Percentiles rank a stretch among this genome's conserved stretches.
Conservation (phyloP, 495 filamentous ascomycete species). For the Podospora pseudoanserina region DNA sequence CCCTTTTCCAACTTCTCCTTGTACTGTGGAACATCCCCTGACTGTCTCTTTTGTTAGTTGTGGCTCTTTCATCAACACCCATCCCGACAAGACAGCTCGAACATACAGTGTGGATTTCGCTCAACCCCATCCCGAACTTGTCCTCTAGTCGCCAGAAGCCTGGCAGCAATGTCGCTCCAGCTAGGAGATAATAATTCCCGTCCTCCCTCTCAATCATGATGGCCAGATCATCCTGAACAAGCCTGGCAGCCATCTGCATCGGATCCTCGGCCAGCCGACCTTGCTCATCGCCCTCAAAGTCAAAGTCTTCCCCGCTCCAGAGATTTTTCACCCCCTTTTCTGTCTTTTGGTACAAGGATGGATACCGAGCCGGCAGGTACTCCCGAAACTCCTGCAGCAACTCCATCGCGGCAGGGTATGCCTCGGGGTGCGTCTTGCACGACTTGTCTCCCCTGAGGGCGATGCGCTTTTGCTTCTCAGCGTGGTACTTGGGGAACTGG, state of each 20-base stretch:
- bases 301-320: slow-evolving; percentile 68
- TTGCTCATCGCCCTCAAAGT: slow-evolving; percentile 48
- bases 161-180: slow-evolving; percentile 73
- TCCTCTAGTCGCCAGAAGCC: slow-evolving; percentile 86
- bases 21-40: slow-evolving; percentile 75
- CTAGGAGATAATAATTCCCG: slow-evolving; percentile 80
- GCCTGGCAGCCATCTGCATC: slow-evolving; percentile 68
- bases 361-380: slow-evolving; percentile 81
- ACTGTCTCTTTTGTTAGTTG: slow-evolving; percentile 20
- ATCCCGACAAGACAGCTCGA: not conserved
- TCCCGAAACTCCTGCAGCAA: slow-evolving; percentile 69
- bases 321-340: slow-evolving; percentile 66
- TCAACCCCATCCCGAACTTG: slow-evolving; percentile 79
- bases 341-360: slow-evolving; percentile 65
- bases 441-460: slow-evolving; percentile 66
- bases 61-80: not conserved
- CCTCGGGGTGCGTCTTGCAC: slow-evolving; percentile 68
- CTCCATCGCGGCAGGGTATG: slow-evolving; percentile 73
- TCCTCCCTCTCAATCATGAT: slow-evolving; percentile 79
- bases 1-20: slow-evolving; percentile 74
- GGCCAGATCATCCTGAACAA: slow-evolving; percentile 82
- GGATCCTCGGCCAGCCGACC: slow-evolving; percentile 75
- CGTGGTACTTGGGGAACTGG: slow-evolving; percentile 72
- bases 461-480: slow-evolving; percentile 68
- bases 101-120: slow-evolving; percentile 68